phyloP scores from a whole-genome alignment of 139 green algal species.

The Picochlorum sp. region DNA sequence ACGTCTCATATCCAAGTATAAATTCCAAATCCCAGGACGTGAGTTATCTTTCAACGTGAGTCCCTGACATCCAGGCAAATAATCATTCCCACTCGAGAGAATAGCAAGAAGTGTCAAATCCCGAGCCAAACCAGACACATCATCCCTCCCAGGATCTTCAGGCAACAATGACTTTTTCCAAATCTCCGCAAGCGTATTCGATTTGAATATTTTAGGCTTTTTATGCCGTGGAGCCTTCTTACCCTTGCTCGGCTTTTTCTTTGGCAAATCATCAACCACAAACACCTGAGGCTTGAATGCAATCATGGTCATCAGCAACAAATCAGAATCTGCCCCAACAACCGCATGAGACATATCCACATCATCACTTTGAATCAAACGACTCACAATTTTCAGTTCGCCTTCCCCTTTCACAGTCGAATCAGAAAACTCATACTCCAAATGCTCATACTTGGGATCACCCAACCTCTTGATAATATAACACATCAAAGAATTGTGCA shows the following conservation, averaged over 20 bases:
- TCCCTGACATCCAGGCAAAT: slow-evolving; percentile 45
- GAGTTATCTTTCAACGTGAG: slow-evolving; percentile 21
- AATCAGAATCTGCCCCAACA: slow-evolving; percentile 68
- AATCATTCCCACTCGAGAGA: slow-evolving; percentile 65
- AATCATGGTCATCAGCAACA: slow-evolving; percentile 67
- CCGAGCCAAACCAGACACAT: slow-evolving; percentile 13
- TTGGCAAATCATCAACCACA: neutral
- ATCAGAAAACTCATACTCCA: slow-evolving; percentile 70
- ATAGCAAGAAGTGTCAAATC: slow-evolving; percentile 60
- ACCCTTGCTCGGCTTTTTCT: neutral
- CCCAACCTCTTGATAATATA: slow-evolving; percentile 50
- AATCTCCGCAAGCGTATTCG: slow-evolving; percentile 6
- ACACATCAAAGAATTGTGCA: slow-evolving; percentile 52
- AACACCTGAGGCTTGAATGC: slow-evolving; percentile 19
- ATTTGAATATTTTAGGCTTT: slow-evolving; percentile 9
- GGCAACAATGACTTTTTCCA: slow-evolving; percentile 21
- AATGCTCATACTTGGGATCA: slow-evolving; percentile 24
- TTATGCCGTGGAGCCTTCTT: neutral
- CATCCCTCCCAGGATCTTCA: neutral
- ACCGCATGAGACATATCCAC: slow-evolving; percentile 32
- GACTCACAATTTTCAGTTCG: slow-evolving; percentile 76
- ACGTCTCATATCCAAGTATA: slow-evolving; percentile 29
- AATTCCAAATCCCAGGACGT: slow-evolving; percentile 29
- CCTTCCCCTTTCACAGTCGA: slow-evolving; percentile 79
- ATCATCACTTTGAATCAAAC: slow-evolving; percentile 40